Conservation (phyloP, 1,284 basidiomycete species). For the Exobasidium cylindrosporum region DNA sequence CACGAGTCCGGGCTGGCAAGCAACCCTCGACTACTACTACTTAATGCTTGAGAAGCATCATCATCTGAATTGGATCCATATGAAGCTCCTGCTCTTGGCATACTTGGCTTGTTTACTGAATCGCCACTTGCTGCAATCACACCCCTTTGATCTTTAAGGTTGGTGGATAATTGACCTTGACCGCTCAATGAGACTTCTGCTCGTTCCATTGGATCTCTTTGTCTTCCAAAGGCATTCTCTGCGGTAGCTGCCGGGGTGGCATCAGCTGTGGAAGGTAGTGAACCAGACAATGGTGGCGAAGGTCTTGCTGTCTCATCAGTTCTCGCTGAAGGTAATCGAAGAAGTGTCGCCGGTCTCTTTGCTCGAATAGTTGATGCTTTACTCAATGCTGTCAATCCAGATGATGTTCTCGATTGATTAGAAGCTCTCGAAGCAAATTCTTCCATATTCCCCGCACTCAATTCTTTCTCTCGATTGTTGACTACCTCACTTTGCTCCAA, state of each 20-base stretch:
- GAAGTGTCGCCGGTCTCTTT: neutral
- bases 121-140: too few relatives aligned
- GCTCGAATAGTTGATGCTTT: constrained; percentile 1
- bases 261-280: neutral
- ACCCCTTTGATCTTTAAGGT: too few relatives aligned
- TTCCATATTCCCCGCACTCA: neutral
- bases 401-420: neutral
- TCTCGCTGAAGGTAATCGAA: neutral
- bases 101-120: neutral
- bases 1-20: constrained; percentile 39
- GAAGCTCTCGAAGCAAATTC: neutral
- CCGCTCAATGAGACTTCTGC: neutral
- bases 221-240: neutral
- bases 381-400: neutral
- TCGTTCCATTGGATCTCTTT: neutral
- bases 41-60: too few relatives aligned
- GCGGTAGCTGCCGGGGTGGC: neutral
- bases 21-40: neutral
- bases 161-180: neutral
- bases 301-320: constrained; percentile 6
- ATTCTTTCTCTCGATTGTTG: neutral
- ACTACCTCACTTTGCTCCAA: neutral
- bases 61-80: too few relatives aligned
- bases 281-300: constrained; percentile 1
- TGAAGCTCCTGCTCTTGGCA: neutral